phyloP scores from a whole-genome alignment of 2,329 filamentous ascomycete species.

The Dryadomyces quercus-mongolicae region DNA sequence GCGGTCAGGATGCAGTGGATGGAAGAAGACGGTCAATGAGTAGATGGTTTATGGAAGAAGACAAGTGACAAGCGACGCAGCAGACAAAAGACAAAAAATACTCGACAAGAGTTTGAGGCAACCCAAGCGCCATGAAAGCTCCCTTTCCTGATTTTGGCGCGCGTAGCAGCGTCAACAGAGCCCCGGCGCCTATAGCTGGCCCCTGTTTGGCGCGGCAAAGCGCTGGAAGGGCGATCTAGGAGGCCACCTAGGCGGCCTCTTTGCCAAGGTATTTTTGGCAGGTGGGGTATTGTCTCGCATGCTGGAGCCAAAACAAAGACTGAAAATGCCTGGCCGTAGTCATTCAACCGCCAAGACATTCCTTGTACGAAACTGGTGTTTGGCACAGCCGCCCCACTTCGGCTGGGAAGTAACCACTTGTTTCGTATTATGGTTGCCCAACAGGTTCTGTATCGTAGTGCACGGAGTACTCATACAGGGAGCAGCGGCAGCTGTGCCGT shows the following conservation, averaged over 20 bases:
- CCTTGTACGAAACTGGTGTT: background rate
- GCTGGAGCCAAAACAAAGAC: too few species aligned
- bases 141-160: background rate
- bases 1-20: too few species aligned
- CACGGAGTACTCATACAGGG: too few species aligned
- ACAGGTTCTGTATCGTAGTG: too few species aligned
- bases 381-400: background rate
- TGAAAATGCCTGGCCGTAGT: too few species aligned
- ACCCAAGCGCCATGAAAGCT: conserved; percentile 5
- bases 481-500: too few species aligned
- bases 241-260: background rate
- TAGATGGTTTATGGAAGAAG: background rate
- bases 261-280: background rate
- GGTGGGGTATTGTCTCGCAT: background rate
- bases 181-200: conserved; percentile 9
- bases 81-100: background rate
- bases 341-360: background rate
- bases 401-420: background rate
- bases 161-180: background rate
- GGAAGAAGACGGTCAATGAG: too few species aligned
- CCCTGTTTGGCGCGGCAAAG: conserved; percentile 11
- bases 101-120: background rate
- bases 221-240: background rate
- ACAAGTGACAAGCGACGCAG: background rate
- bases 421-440: too few species aligned